Conservation (phyloP, 2,329 filamentous ascomycete genomes). For the Pseudovirgaria hyperparasitica region DNA sequence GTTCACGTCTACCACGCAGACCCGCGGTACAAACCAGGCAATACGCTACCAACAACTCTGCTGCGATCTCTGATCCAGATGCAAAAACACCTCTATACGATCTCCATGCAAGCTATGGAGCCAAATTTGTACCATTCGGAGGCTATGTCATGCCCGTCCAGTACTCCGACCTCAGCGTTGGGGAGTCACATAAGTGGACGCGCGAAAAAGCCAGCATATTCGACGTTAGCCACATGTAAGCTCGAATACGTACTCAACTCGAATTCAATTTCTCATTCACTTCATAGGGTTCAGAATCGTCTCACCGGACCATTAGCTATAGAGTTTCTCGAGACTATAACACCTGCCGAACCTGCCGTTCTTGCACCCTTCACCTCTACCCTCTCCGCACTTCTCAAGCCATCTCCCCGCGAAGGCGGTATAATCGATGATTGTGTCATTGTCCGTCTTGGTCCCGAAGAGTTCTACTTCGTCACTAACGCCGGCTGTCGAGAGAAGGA, state of each 20-base stretch:
- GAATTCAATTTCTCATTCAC: constrained; percentile 2
- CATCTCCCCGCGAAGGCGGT: constrained; percentile 48
- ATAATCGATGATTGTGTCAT: constrained; percentile 94
- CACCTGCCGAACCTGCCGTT: constrained; percentile 57
- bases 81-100: constrained; percentile 65
- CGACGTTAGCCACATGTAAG: constrained; percentile 90
- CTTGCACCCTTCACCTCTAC: constrained; percentile 60
- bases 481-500: constrained; percentile 88
- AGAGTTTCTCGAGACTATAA: constrained; percentile 71
- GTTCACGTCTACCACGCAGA: no score
- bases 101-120: constrained; percentile 64
- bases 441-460: constrained; percentile 58
- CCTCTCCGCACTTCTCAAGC: constrained; percentile 72
- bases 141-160: constrained; percentile 88
- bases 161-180: constrained; percentile 64
- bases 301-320: constrained; percentile 70
- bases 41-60: no score
- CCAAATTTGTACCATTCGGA: constrained; percentile 94
- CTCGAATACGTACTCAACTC: constrained; percentile 1
- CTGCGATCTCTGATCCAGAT: constrained; percentile 15
- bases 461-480: constrained; percentile 92
- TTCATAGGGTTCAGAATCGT: constrained; percentile 58
- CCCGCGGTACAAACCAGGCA: no score
- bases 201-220: constrained; percentile 80
- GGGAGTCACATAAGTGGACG: constrained; percentile 82